Base-by-base conservation (phyloP, 202 grass and related monocot species). In the Cymbopogon flexuosus region DNA sequence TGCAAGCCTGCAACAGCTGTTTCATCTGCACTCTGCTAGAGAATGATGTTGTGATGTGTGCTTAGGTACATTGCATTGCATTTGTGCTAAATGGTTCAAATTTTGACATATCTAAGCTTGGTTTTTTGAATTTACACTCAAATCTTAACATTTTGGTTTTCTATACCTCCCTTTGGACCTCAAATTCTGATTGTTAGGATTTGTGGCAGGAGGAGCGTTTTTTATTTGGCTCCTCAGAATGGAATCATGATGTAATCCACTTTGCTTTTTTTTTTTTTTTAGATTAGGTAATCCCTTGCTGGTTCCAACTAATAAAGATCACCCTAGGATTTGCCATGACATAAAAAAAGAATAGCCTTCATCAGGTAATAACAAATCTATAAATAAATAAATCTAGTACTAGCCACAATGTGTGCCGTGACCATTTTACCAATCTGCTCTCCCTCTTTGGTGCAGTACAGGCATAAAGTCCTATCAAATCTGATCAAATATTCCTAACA, bases 241-340 rank as follows among this genome's bases (percentile, higher is more conserved):
- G 72, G 56, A 42, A 57, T n/a, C 42, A 54, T 64, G 66, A 77
- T 54, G 45, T 43, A 57, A 64, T 62, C 33, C 19, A 70, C 12
- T 14, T 54, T 43, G n/a, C n/a, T n/a, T n/a, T n/a, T 5, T 36
- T 2, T 4, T 33, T 33, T 33, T 33, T 33, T 33, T 33, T 1
- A 33, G 31, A 3, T 33, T 33, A 33, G 31, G 31, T 33, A 33
- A 33, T 33, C 14, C 62, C 11, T 13, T 51, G 42, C 51, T 87
- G 57, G 1, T 36, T 64, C 24, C 49, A 87, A 57, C 65, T 71
- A 37, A 82, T 72, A 82, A 82, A 82, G 72, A 56, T 43, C 43
- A 75, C 10, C 8, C 31, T 70, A 65, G 33, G 56, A 54, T 70
- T 12, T 60, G 21, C 57, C 57, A 60, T 27, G 10, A 27, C 22